Evolutionary conservation across 768 basidiomycete species (phyloP), one percentile per base, ranked within the genome.

Genomic region (Hydnomerulius pinastri): DNA sequence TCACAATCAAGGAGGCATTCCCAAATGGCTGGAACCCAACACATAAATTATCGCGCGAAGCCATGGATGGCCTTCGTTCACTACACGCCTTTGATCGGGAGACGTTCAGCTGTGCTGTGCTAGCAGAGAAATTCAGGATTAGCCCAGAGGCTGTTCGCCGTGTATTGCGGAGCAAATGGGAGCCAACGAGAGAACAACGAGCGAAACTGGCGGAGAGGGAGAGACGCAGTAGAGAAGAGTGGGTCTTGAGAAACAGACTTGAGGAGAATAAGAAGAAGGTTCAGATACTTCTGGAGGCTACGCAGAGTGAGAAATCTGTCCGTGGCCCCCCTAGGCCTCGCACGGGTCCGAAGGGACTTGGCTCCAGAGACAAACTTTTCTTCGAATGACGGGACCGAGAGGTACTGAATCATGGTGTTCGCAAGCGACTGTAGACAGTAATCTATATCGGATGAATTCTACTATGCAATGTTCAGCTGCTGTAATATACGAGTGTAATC

Each of bases 121-220:
- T 94, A n/a, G 84, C 89, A 13, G 79, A 85, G 51, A 79, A 79
- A 63, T 93, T 93, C 70, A 83, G 75, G 64, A 81, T 92, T 64
- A 87, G 85, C 58, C 82, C 86, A 29, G 92, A 94, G 72, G 89
- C 86, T 9, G 85, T 92, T 30, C 73, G 86, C 53, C 73, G 92
- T 60, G 90, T 94, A 49, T 66, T 93, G 60, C 85, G 82, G 71
- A 87, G 86, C 67, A 81, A 74, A 55, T 92, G 86, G 82, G 73
- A 77, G 63, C 85, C 87, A 21, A 70, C 76, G 43, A 70, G 65
- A 57, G 83, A 81, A 69, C 74, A 77, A 69, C 74, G 75, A 57
- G 68, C 71, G 21, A 72, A 71, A 57, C 55, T 82, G 53, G 75
- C 73, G 49, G 75, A 77, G 59, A 73, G 72, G 57, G 83, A 85